phyloP scores from a whole-genome alignment of 306 rosid genomes.

The Leucaena leucocephala region DNA sequence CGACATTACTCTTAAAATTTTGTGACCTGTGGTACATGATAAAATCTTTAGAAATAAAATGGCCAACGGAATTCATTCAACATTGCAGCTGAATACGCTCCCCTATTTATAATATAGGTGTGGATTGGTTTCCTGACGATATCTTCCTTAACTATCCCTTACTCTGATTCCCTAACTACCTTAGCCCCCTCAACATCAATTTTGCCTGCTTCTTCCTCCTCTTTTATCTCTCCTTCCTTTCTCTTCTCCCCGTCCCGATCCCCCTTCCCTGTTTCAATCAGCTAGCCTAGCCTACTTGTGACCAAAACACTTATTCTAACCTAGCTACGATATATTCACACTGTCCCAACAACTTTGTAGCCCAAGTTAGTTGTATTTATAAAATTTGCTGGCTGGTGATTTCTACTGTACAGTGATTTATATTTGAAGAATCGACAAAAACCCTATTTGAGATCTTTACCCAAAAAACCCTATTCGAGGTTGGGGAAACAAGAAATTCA shows the following conservation, averaged over 20 bases:
- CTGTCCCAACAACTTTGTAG: background rate
- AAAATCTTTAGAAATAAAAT: background rate
- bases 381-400: background rate
- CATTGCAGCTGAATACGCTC: no score
- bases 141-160: background rate
- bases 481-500: background rate
- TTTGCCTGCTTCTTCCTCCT: background rate
- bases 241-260: background rate
- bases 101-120: background rate
- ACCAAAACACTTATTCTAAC: background rate
- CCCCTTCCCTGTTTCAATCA: background rate
- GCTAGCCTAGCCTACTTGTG: background rate
- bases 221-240: no score
- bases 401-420: constrained; percentile 1
- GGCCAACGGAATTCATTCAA: background rate
- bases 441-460: no score
- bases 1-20: background rate
- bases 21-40: background rate
- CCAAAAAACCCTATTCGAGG: background rate
- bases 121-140: background rate
- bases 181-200: no score
- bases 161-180: background rate
- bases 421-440: background rate
- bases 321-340: background rate
- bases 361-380: background rate